These are phyloP conservation scores for Cylindrodendrum hubeiense DNA, from an alignment of 2,329 filamentous ascomycete species.

Conservation along the genomic window DNA sequence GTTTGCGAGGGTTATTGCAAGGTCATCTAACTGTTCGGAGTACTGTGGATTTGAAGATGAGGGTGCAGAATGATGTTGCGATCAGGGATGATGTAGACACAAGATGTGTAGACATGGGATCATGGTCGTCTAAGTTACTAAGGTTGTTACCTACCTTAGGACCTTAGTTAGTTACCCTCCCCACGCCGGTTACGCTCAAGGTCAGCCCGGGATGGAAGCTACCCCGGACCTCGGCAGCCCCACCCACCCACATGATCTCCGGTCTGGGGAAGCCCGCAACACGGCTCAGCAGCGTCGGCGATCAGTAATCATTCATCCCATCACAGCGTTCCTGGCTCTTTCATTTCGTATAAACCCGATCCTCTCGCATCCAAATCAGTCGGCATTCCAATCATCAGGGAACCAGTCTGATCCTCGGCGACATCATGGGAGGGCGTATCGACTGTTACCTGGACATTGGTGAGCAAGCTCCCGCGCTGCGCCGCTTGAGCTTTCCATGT, in stretches of 20 bases:
- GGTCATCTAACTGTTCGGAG: neutral
- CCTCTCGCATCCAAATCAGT: neutral
- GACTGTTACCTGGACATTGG: slow-evolving; percentile 77
- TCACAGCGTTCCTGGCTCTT: neutral
- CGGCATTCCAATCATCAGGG: neutral
- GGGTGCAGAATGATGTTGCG: neutral
- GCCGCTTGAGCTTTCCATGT: neutral
- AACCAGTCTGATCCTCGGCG: neutral
- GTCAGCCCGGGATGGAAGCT: slow-evolving; percentile 16
- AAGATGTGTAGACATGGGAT: too few species aligned
- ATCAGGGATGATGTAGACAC: neutral
- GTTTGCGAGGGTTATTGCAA: neutral
- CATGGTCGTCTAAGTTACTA: too few species aligned
- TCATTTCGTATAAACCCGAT: neutral
- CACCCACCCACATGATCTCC: slow-evolving; percentile 31
- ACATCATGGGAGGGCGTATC: slow-evolving; percentile 70
- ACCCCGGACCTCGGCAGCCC: slow-evolving; percentile 36
- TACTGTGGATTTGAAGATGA: neutral
- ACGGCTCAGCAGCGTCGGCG: neutral
- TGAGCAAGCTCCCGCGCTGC: slow-evolving; percentile 48
- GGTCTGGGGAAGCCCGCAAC: neutral
- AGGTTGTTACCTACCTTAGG: neutral
- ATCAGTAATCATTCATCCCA: neutral
- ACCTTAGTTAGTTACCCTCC: too few species aligned
- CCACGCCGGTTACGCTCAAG: too few species aligned